Percentiles rank a stretch among this genome's conserved stretches.
Evolutionary conservation across 495 filamentous ascomycete species (phyloP).

Genomic region (Lepidopterella palustris): DNA sequence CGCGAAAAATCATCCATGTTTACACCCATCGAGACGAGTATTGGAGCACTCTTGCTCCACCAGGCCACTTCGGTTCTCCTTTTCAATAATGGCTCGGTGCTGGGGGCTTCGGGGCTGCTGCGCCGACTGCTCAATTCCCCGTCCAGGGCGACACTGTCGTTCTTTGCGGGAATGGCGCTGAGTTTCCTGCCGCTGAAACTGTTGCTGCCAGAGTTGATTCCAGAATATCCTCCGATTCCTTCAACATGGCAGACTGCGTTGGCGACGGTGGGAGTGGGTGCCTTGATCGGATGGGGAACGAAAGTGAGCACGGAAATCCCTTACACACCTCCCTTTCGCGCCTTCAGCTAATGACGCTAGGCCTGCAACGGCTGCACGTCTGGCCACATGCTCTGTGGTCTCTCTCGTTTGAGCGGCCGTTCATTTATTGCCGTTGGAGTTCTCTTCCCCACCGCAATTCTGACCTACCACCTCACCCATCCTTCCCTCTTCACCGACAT

Average conservation of each 20-base stretch:
- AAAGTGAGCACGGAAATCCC: constrained; percentile 37
- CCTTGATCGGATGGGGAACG: constrained; percentile 51
- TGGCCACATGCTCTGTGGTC: constrained; percentile 56
- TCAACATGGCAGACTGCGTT: constrained; percentile 31
- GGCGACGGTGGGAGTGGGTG: constrained; percentile 41
- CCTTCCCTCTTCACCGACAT: constrained; percentile 22
- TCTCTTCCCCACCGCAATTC: constrained; percentile 50
- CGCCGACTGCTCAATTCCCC: constrained; percentile 39
- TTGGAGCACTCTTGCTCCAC: constrained; percentile 51
- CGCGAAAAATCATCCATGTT: constrained; percentile 42
- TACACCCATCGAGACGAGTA: constrained; percentile 50
- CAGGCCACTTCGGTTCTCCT: constrained; percentile 49
- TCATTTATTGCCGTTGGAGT: constrained; percentile 48
- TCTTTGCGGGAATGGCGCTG: constrained; percentile 45
- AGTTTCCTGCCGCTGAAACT: constrained; percentile 41
- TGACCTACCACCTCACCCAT: constrained; percentile 46
- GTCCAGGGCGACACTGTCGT: constrained; percentile 41
- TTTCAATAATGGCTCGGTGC: constrained; percentile 48
- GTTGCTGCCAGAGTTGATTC: constrained; percentile 43
- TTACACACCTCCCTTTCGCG: not conserved
- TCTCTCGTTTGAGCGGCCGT: constrained; percentile 47
- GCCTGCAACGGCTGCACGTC: constrained; percentile 53
- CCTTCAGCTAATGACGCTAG: constrained; percentile 25
- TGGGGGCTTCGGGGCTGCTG: constrained; percentile 51
- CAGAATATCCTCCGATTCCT: constrained; percentile 38